These are phyloP conservation scores for Phoenix roebelenii DNA, from an alignment of 176 grass and related monocot species.

Conservation along the genomic window DNA sequence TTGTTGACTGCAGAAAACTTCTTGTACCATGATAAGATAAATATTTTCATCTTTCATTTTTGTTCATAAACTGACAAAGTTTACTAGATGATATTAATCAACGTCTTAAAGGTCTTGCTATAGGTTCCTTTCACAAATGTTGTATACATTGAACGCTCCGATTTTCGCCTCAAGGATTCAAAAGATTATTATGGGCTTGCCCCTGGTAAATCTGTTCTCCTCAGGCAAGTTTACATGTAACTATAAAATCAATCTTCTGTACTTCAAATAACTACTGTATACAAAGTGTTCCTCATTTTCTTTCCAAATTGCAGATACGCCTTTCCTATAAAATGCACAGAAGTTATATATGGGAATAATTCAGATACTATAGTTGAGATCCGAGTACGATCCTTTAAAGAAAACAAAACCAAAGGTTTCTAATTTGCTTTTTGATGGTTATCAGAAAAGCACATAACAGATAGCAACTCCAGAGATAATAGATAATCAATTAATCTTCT, in stretches of 20 bases:
- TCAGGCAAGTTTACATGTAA: no score
- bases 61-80: conserved; percentile 13
- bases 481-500: neutral
- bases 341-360: conserved; percentile 64
- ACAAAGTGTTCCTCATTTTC: neutral
- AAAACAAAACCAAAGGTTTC: conserved; percentile 84
- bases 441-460: neutral
- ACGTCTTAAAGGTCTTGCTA: conserved; percentile 23
- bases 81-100: conserved; percentile 24
- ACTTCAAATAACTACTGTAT: no score
- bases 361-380: conserved; percentile 65
- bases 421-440: no score
- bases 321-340: conserved; percentile 94
- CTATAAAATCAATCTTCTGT: no score
- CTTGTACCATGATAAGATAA: no score
- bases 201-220: no score
- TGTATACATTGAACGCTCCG: conserved; percentile 65
- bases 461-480: neutral
- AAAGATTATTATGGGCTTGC: conserved; percentile 77
- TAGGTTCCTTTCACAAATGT: conserved; percentile 26
- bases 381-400: conserved; percentile 84
- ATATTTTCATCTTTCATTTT: conserved; percentile 1
- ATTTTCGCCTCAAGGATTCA: conserved; percentile 89
- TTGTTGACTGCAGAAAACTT: no score
- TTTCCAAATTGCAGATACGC: conserved; percentile 51